A percentile compares a stretch with the other conserved stretches of the same genome.
phyloP scores from a whole-genome alignment of 441 rosid genomes.

The Erodium moschatum region DNA sequence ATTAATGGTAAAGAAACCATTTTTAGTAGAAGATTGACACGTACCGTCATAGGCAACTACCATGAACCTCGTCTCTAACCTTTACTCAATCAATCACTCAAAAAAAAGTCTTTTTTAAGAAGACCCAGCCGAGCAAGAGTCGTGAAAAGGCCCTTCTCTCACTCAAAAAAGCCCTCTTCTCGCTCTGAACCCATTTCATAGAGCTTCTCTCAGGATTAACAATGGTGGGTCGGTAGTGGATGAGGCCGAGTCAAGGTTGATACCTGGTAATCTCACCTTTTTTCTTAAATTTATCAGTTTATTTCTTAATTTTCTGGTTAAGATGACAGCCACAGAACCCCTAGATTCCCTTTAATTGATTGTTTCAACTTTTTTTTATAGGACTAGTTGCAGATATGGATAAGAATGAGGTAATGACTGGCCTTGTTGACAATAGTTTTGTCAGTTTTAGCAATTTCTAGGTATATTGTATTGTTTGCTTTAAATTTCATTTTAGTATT shows the following conservation, averaged over 20 bases:
- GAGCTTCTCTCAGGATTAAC: neutral
- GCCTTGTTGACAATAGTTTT: neutral
- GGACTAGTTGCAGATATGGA: too few species aligned
- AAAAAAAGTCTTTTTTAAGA: neutral
- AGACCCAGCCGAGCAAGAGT: neutral
- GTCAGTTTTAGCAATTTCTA: neutral
- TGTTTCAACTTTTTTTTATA: too few species aligned
- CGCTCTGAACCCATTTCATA: neutral
- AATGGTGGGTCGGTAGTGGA: neutral
- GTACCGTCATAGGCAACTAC: neutral
- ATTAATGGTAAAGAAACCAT: neutral
- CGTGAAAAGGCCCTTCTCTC: neutral
- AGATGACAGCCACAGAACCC: neutral
- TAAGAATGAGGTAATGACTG: too few species aligned
- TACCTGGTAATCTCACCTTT: neutral
- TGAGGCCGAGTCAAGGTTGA: neutral
- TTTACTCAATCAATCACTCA: conserved; percentile 1
- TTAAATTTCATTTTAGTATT: neutral
- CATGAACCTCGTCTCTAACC: conserved; percentile 3
- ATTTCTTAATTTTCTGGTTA: neutral
- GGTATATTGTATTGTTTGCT: neutral
- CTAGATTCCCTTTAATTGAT: too few species aligned
- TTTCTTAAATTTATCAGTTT: neutral
- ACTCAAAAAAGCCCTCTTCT: neutral
- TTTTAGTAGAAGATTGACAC: neutral